Evolutionary conservation across 176 grass and related monocot genomes (phyloP).

Genomic region (bread wheat (Triticum aestivum)): DNA sequence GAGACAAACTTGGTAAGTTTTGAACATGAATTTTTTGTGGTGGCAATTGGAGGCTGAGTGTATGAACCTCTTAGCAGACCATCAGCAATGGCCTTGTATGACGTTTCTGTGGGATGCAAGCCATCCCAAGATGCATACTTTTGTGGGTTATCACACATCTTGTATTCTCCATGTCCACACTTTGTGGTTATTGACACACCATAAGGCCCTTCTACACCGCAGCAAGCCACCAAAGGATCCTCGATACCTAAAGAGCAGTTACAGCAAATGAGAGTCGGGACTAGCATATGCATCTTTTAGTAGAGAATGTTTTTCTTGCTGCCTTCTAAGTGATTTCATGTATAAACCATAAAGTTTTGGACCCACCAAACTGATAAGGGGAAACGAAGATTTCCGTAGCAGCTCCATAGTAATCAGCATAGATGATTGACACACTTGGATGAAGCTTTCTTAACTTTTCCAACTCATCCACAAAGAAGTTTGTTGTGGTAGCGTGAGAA

Average conservation of each 20-base stretch:
- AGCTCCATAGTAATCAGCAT: slow-evolving; percentile 72
- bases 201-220: slow-evolving; percentile 51
- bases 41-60: slow-evolving; percentile 41
- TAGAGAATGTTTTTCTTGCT: background rate
- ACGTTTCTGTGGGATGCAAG: slow-evolving; percentile 63
- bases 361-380: slow-evolving; percentile 60
- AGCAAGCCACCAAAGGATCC: slow-evolving; percentile 58
- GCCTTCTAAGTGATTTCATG: background rate
- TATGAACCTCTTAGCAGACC: slow-evolving; percentile 47
- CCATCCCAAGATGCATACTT: slow-evolving; percentile 74
- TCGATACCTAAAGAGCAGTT: slow-evolving; percentile 44
- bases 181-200: slow-evolving; percentile 31
- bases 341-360: background rate
- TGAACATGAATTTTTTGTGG: slow-evolving; percentile 29
- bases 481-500: slow-evolving; percentile 73
- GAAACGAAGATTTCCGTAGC: slow-evolving; percentile 53
- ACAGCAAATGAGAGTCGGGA: background rate
- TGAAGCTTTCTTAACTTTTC: slow-evolving; percentile 37
- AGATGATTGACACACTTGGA: slow-evolving; percentile 53
- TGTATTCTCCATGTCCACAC: slow-evolving; percentile 44
- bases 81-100: slow-evolving; percentile 52
- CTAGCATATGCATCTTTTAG: background rate
- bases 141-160: slow-evolving; percentile 54
- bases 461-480: slow-evolving; percentile 46
- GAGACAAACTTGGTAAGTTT: slow-evolving; percentile 21